Evolutionary conservation across 495 filamentous ascomycete genomes (phyloP).

Genomic region (Massariosphaeria phaeospora): DNA sequence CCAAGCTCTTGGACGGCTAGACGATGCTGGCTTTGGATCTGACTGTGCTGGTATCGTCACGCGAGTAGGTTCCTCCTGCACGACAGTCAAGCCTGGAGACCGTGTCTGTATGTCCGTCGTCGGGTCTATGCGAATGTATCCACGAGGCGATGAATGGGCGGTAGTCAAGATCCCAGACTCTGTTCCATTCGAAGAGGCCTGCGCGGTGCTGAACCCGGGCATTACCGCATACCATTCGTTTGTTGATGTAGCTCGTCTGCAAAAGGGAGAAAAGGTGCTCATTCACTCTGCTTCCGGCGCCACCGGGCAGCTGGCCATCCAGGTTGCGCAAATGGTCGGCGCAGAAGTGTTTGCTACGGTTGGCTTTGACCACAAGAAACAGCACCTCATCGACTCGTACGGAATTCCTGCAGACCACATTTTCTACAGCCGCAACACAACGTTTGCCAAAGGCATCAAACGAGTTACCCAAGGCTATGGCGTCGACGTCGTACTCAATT

Average conservation of each 20-base stretch:
- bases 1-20: constrained; percentile 3
- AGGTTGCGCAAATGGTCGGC: constrained; percentile 1
- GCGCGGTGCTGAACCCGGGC: constrained; percentile 53
- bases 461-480: background rate
- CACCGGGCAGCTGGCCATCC: constrained; percentile 1
- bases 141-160: background rate
- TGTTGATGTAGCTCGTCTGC: constrained; percentile 36
- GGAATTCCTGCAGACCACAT: background rate
- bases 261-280: constrained; percentile 28
- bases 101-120: constrained; percentile 24
- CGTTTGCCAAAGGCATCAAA: background rate
- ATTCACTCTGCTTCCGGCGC: constrained; percentile 16
- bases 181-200: constrained; percentile 52
- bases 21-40: background rate
- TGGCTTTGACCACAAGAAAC: background rate
- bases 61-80: background rate
- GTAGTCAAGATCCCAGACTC: constrained; percentile 43
- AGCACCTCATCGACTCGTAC: background rate
- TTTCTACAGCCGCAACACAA: background rate
- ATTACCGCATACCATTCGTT: constrained; percentile 55
- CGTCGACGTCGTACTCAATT: background rate
- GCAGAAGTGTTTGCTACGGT: constrained; percentile 2
- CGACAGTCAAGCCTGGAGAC: constrained; percentile 36
- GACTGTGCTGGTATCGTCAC: constrained; percentile 12
- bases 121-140: background rate